A percentile compares a stretch with the other conserved stretches of the same genome.
phyloP scores from a whole-genome alignment of 352 stramenopile species.

The Globisporangium solare region DNA sequence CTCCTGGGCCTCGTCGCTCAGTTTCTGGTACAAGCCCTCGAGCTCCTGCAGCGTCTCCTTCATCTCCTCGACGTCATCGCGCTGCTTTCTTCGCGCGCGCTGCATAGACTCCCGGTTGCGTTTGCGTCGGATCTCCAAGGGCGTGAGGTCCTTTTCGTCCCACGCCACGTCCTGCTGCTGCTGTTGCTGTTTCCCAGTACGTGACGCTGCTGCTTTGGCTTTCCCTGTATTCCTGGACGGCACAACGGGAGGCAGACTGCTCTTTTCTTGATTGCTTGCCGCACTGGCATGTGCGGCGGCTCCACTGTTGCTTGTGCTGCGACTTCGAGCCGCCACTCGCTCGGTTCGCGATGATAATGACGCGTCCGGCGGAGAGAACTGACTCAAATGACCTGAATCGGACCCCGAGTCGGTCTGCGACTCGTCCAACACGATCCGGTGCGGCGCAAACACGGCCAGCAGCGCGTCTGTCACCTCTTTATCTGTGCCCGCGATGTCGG shows the following conservation, averaged over 20 bases:
- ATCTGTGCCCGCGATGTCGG: constrained; percentile 3
- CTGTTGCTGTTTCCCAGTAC: neutral
- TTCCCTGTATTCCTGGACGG: neutral
- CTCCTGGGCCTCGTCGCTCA: constrained; percentile 31
- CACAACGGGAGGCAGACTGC: constrained; percentile 2
- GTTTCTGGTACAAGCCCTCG: constrained; percentile 35
- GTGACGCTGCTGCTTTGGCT: neutral
- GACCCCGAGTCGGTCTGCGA: constrained; percentile 21
- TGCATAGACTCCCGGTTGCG: constrained; percentile 58
- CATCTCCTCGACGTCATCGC: constrained; percentile 48
- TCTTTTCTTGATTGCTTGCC: neutral
- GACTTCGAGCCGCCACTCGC: constrained; percentile 3
- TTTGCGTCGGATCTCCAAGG: constrained; percentile 46
- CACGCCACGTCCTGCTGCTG: constrained; percentile 8
- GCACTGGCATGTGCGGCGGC: neutral
- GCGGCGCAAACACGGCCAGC: constrained; percentile 23
- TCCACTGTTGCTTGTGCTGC: neutral
- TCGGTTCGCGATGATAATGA: too few relatives aligned
- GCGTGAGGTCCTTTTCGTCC: constrained; percentile 34
- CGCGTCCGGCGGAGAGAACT: neutral
- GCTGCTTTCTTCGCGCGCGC: constrained; percentile 34
- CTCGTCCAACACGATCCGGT: constrained; percentile 23
- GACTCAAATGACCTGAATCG: constrained; percentile 8
- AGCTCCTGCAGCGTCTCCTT: constrained; percentile 39
- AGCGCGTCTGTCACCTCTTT: constrained; percentile 21